Percentiles rank a stretch among this genome's conserved stretches.
These are phyloP conservation scores for Musa troglodytarum DNA, from an alignment of 176 grass and related monocot species.

Conservation along the genomic window DNA sequence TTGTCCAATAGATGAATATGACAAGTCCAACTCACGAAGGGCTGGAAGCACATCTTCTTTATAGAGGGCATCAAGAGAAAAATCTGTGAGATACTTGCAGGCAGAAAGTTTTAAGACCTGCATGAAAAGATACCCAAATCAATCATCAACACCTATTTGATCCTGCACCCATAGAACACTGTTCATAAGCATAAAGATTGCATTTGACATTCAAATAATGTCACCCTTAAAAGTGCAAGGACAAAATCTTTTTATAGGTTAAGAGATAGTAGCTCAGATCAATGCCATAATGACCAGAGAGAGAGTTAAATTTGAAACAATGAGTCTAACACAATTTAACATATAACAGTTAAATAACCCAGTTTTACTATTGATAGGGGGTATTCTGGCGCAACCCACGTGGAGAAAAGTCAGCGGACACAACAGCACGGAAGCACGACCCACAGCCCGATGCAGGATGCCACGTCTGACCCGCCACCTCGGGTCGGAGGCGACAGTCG, in stretches of 20 bases:
- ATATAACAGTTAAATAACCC: no score
- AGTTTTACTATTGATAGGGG: no score
- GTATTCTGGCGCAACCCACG: no score
- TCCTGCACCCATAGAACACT: not conserved
- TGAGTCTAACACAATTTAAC: no score
- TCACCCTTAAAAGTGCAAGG: not conserved
- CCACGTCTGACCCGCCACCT: no score
- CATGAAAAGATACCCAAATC: constrained; percentile 6
- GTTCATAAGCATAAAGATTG: not conserved
- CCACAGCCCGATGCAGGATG: no score
- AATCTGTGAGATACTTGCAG: constrained; percentile 80
- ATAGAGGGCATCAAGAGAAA: constrained; percentile 81
- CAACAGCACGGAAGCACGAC: no score
- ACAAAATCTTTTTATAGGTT: not conserved
- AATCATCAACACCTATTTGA: constrained; percentile 1
- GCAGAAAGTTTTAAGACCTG: constrained; percentile 88
- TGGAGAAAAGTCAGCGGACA: no score
- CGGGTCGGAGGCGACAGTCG: no score
- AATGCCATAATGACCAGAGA: no score
- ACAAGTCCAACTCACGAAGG: constrained; percentile 82
- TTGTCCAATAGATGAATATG: constrained; percentile 87
- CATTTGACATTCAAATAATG: not conserved
- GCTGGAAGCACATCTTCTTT: constrained; percentile 62
- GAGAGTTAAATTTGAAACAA: no score
- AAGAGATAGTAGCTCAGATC: not conserved